Percentiles rank a stretch among this genome's conserved stretches.
Conservation (phyloP, 2,329 filamentous ascomycete species). For the Nannizziopsis arthrosporioides region DNA sequence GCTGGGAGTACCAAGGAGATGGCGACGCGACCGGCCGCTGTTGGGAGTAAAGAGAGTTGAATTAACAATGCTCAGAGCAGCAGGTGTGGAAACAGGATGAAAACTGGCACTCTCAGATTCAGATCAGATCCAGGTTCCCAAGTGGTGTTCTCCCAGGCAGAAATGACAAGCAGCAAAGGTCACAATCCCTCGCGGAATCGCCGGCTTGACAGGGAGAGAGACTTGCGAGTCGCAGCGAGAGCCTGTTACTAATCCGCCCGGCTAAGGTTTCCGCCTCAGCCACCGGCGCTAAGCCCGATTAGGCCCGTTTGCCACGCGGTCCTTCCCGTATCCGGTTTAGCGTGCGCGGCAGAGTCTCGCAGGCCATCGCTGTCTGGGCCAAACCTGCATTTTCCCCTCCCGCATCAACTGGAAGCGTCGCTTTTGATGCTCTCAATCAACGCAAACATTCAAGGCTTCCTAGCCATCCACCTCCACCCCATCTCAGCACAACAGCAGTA, state of each 20-base stretch:
- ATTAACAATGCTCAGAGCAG: too few species aligned
- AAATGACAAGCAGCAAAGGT: too few species aligned
- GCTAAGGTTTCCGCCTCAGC: conserved; percentile 9
- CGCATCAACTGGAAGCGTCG: neutral
- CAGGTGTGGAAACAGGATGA: too few species aligned
- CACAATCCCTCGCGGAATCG: too few species aligned
- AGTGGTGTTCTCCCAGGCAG: too few species aligned
- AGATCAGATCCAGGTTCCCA: too few species aligned
- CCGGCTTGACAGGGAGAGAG: too few species aligned
- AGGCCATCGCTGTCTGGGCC: neutral
- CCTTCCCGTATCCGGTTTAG: conserved; percentile 5
- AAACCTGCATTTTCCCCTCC: neutral
- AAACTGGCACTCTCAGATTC: too few species aligned
- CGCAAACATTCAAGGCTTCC: neutral
- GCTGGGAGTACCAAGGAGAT: neutral
- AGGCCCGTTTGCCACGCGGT: neutral
- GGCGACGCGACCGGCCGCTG: too few species aligned
- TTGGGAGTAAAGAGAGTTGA: too few species aligned
- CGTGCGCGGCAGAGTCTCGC: neutral
- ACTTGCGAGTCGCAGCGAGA: too few species aligned
- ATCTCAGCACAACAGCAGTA: neutral
- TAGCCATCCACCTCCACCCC: neutral
- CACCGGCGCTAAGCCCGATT: neutral
- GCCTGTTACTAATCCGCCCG: neutral
- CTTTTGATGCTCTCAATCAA: neutral